Conservation (phyloP, 179 eudicot species). For the Drosera spatulata region DNA sequence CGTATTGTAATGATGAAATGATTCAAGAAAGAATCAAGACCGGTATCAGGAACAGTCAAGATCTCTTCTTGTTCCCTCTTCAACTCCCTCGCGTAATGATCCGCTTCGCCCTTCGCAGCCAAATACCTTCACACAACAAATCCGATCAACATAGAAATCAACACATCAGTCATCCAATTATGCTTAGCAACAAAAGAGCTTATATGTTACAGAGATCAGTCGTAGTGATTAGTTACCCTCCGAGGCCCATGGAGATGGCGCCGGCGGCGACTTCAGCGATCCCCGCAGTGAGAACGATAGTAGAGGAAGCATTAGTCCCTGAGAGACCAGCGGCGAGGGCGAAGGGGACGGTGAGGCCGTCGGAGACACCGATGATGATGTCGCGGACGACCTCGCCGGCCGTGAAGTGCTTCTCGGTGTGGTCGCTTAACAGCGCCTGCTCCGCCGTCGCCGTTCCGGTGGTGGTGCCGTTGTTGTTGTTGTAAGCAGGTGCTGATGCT, state of each 20-base stretch:
- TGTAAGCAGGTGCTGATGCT: too few relatives aligned
- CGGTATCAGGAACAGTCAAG: constrained; percentile 73
- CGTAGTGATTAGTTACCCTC: constrained; percentile 35
- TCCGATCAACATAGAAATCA: not conserved
- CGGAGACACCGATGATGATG: constrained; percentile 89
- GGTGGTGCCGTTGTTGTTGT: too few relatives aligned
- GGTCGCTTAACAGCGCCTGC: constrained; percentile 11
- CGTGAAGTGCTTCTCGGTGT: constrained; percentile 85
- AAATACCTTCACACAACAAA: constrained; percentile 41
- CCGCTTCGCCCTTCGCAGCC: constrained; percentile 93
- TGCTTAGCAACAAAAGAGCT: not conserved
- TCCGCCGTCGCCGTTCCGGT: not conserved
- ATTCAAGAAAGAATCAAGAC: constrained; percentile 12
- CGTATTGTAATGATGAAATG: not conserved
- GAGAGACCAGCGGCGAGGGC: constrained; percentile 94
- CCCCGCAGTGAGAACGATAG: constrained; percentile 84
- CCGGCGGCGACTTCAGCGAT: constrained; percentile 97
- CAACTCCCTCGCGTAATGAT: constrained; percentile 68
- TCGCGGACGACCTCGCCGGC: constrained; percentile 90
- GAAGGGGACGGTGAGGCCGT: constrained; percentile 92
- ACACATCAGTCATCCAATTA: not conserved
- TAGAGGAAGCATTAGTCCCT: constrained; percentile 83
- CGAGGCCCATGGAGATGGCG: constrained; percentile 97
- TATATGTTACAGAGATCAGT: not conserved
- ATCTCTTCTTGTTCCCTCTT: constrained; percentile 80